Conservation (phyloP, 179 eudicot species). For the Camellia oleifera region DNA sequence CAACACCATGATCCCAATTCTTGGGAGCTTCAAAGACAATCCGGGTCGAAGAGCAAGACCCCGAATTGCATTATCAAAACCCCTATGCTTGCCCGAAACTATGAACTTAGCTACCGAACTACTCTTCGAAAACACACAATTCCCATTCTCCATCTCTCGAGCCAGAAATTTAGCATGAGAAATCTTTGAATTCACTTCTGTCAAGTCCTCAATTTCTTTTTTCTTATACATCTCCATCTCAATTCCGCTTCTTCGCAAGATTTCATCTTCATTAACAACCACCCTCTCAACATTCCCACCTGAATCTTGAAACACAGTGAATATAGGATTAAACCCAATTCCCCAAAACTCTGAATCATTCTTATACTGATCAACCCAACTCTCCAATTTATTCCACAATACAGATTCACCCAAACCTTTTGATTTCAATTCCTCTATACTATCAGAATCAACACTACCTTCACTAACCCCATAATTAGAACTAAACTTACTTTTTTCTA, state of each 20-base stretch:
- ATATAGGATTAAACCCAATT: conserved; percentile 67
- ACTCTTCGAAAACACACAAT: conserved; percentile 39
- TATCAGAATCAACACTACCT: conserved; percentile 15
- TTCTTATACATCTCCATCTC: conserved; percentile 31
- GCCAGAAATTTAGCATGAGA: conserved; percentile 60
- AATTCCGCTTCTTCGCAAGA: conserved; percentile 55
- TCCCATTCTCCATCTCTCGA: conserved; percentile 61
- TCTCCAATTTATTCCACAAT: conserved; percentile 54
- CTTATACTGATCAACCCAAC: conserved; percentile 77
- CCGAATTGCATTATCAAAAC: conserved; percentile 32
- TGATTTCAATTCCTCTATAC: conserved; percentile 13
- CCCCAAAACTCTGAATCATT: conserved; percentile 80
- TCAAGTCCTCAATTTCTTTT: conserved; percentile 33
- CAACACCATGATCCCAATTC: conserved; percentile 42
- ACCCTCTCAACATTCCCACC: conserved; percentile 57
- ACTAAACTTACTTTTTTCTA: conserved; percentile 16
- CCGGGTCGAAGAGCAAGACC: conserved; percentile 22
- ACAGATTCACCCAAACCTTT: conserved; percentile 40
- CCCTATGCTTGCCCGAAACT: conserved; percentile 22
- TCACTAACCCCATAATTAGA: conserved; percentile 22
- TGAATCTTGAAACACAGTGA: conserved; percentile 52
- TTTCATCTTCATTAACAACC: conserved; percentile 68
- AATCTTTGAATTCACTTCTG: conserved; percentile 50
- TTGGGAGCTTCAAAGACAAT: conserved; percentile 32
- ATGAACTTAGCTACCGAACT: conserved; percentile 67